Conservation (phyloP, 331 rosid species). For the Ulmus americana region DNA sequence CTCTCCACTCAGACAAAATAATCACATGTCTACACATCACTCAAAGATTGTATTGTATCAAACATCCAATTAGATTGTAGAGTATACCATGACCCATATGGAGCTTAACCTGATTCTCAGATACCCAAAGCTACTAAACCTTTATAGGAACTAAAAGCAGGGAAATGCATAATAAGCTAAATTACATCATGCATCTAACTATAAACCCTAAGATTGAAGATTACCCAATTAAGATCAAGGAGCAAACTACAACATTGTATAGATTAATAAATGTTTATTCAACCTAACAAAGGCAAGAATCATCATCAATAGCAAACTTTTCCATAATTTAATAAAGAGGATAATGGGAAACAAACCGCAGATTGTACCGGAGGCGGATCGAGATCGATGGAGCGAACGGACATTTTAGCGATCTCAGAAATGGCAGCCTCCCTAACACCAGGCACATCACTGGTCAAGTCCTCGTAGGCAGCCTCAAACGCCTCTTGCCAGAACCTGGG, state of each 20-base stretch:
- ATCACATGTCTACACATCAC: too few species aligned
- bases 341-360: constrained; percentile 39
- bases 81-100: too few species aligned
- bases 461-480: constrained; percentile 90
- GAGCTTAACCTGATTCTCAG: neutral
- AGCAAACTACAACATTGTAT: neutral
- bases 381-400: constrained; percentile 63
- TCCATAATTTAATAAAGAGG: neutral
- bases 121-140: neutral
- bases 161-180: neutral
- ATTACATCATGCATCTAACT: neutral
- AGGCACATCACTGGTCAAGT: constrained; percentile 60
- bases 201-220: neutral
- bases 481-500: constrained; percentile 97
- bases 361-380: constrained; percentile 72
- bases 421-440: constrained; percentile 72
- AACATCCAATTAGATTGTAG: too few species aligned
- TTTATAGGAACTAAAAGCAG: neutral
- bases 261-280: neutral
- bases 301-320: neutral
- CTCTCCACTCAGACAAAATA: too few species aligned
- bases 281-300: neutral
- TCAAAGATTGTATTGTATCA: too few species aligned
- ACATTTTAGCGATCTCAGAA: constrained; percentile 85
- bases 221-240: neutral